Base-by-base conservation (phyloP, 805 yeast genomes). In the Yamadazyma olivae region DNA sequence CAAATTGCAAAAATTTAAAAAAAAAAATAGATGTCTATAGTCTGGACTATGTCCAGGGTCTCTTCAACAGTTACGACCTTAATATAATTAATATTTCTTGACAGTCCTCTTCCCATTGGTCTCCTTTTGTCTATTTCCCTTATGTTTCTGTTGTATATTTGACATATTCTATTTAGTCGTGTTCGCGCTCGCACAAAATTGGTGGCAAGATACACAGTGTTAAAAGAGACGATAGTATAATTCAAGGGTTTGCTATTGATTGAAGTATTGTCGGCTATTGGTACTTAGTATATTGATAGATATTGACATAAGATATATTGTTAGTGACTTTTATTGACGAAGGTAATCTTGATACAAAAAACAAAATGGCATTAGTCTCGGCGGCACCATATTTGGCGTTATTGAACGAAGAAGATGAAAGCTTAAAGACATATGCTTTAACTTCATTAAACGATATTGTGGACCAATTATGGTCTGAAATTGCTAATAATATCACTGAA, bases 381-480 rank as follows among this genome's bases (percentile, higher is more conserved):
- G 96, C 98, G 32, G 89, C 95, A 24, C 95, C 96, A 28, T 84
- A 85, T 50, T 73, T 93, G 61, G 96, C 98, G 26, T 76, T 93
- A 44, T 72, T 93, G 55, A 79, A 79, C 43, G 99, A 93, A 65
- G 71, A 79, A 6, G 97, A 93, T 57, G 64, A 75, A 33, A 62
- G 74, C 35, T 76, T 93, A 48, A 90, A 88, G 59, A 71, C 82
- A 23, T 86, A 87, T 56, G 99, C 98, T 14, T 74, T 93, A 54
- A 69, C 81, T 38, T 81, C 95, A 14, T 76, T 93, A 47, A 85
- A 89, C 56, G 74, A 67, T 18, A 75, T 84, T 33, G 96, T 88
- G 34, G 95, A 89, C 64, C 90, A 87, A 60, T 73, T 88, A 40
- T 93, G 99, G 99, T 88, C 99, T 3, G 98, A 93, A 67, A 85